Percentiles rank a stretch among this genome's conserved stretches.
Evolutionary conservation across 164 flowering plant species (phyloP).

Genomic region (Saururus chinensis): DNA sequence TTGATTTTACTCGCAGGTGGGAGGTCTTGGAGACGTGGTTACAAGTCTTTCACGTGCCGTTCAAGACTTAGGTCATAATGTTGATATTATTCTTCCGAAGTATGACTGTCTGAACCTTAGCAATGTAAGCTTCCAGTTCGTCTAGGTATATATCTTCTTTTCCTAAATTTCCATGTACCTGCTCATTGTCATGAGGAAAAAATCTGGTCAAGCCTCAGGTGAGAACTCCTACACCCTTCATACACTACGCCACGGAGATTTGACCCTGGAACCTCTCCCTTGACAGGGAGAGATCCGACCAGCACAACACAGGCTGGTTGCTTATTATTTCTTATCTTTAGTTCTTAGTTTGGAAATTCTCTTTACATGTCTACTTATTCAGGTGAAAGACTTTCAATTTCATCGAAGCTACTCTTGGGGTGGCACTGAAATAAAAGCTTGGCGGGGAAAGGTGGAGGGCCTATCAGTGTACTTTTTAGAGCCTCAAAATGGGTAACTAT

Average conservation of each 20-base stretch:
- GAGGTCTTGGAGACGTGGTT: slow-evolving; percentile 98
- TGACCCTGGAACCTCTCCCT: no score
- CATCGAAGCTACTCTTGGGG: slow-evolving; percentile 60
- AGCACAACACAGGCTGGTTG: no score
- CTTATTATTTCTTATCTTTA: no score
- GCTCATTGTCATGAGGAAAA: background rate
- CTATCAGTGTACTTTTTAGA: slow-evolving; percentile 87
- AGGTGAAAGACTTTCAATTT: slow-evolving; percentile 73
- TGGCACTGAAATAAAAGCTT: slow-evolving; percentile 91
- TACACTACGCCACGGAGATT: no score
- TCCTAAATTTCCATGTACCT: background rate
- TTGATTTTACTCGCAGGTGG: slow-evolving; percentile 50
- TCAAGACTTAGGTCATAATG: slow-evolving; percentile 86
- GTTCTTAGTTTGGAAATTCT: no score
- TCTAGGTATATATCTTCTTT: background rate
- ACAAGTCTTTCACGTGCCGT: slow-evolving; percentile 98
- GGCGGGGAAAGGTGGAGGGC: slow-evolving; percentile 90
- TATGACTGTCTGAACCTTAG: slow-evolving; percentile 81
- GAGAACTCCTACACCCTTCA: no score
- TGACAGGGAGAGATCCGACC: no score
- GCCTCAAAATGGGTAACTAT: slow-evolving; percentile 86
- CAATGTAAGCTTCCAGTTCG: slow-evolving; percentile 49
- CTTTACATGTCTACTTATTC: background rate
- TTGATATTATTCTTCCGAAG: slow-evolving; percentile 90
- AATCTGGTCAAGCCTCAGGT: no score